Conservation (phyloP, 805 yeast species). For the Nakazawaea siamensis region DNA sequence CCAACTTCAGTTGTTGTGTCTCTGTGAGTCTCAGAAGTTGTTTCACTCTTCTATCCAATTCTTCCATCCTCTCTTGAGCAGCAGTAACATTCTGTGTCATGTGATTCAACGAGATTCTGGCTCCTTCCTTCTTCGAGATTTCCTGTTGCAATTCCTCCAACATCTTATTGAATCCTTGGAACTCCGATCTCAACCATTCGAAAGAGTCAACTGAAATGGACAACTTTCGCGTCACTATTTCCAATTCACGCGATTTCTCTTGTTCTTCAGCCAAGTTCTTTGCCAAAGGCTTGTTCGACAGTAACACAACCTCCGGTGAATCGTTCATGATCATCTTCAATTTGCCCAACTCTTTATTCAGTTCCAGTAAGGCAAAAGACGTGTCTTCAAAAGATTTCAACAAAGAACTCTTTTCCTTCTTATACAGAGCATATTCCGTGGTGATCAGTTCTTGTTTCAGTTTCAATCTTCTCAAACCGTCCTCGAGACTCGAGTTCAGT, state of each 20-base stretch:
- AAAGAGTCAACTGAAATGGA: constrained; percentile 51
- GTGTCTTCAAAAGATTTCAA: constrained; percentile 54
- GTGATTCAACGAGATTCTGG: constrained; percentile 27
- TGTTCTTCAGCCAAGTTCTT: constrained; percentile 33
- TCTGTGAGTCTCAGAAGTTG: constrained; percentile 44
- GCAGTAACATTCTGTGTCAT: constrained; percentile 33
- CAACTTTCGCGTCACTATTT: constrained; percentile 40
- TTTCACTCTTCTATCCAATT: constrained; percentile 31
- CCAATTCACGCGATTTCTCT: constrained; percentile 29
- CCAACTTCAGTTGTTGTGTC: constrained; percentile 38
- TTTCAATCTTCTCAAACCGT: constrained; percentile 52
- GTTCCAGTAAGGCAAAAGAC: constrained; percentile 46
- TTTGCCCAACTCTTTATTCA: constrained; percentile 50
- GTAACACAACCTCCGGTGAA: constrained; percentile 46
- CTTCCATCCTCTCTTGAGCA: constrained; percentile 27
- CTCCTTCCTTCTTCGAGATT: constrained; percentile 31
- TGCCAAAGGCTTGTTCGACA: constrained; percentile 45
- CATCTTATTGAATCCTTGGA: constrained; percentile 31
- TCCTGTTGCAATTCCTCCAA: constrained; percentile 44
- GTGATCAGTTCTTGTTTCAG: constrained; percentile 55
- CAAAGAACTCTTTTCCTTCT: constrained; percentile 49
- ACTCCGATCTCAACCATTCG: constrained; percentile 38
- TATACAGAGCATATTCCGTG: constrained; percentile 55
- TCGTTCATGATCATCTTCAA: constrained; percentile 52
- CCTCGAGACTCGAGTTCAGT: constrained; percentile 50